phyloP scores from a whole-genome alignment of 2,329 filamentous ascomycete species.

The Neocucurbitaria cava region DNA sequence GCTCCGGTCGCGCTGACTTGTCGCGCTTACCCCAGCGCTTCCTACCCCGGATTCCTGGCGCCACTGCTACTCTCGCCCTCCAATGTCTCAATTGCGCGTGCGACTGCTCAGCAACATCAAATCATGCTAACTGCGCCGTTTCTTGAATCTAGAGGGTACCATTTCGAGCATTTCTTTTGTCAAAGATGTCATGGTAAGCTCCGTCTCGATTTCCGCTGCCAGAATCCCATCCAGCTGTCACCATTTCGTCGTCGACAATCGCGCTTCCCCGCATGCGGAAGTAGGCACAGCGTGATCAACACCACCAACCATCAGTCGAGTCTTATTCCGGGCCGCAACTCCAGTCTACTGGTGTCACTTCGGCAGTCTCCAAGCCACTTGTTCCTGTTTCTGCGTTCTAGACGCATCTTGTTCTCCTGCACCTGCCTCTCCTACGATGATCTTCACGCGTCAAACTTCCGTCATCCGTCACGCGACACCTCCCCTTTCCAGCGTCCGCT shows the following conservation, averaged over 20 bases:
- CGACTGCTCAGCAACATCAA: constrained; percentile 21
- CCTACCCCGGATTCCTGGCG: constrained; percentile 40
- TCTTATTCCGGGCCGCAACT: constrained; percentile 25
- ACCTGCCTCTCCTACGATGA: constrained; percentile 23
- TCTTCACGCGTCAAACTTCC: constrained; percentile 27
- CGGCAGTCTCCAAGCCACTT: constrained; percentile 1
- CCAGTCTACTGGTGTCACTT: constrained; percentile 37
- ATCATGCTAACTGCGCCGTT: constrained; percentile 34
- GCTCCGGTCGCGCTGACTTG: constrained; percentile 18
- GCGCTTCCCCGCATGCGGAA: constrained; percentile 40
- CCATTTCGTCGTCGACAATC: constrained; percentile 22
- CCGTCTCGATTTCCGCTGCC: constrained; percentile 24
- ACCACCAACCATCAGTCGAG: constrained; percentile 30
- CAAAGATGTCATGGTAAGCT: constrained; percentile 78
- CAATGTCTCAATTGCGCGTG: constrained; percentile 22
- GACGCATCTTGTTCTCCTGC: constrained; percentile 16
- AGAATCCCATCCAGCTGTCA: constrained; percentile 4
- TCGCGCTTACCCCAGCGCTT: constrained; percentile 20
- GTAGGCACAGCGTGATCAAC: constrained; percentile 26
- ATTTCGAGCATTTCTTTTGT: constrained; percentile 86
- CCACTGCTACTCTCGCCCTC: constrained; percentile 33
- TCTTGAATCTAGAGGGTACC: constrained; percentile 70
- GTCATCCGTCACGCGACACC: constrained; percentile 39
- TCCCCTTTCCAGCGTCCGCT: constrained; percentile 28
- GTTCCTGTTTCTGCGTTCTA: constrained; percentile 20